These are phyloP conservation scores for Paecilomyces formosus DNA, from an alignment of 2,329 filamentous ascomycete genomes.

Conservation along the genomic window DNA sequence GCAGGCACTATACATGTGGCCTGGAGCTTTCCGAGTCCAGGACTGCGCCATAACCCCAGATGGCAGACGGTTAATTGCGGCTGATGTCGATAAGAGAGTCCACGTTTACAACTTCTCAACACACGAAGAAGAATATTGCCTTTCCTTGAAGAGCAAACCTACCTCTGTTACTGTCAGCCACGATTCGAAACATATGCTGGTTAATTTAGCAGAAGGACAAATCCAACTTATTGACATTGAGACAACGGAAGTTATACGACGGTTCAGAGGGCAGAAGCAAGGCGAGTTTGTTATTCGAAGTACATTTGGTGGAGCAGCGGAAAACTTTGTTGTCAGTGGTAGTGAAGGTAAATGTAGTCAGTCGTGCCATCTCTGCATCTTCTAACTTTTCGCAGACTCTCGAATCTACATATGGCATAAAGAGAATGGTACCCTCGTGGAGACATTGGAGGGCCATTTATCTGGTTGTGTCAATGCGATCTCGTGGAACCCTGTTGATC, in stretches of 20 bases:
- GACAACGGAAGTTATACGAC: conserved; percentile 62
- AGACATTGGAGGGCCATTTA: conserved; percentile 66
- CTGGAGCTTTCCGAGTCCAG: conserved; percentile 66
- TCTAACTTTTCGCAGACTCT: conserved; percentile 42
- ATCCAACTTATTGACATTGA: conserved; percentile 73
- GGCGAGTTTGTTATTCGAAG: conserved; percentile 73
- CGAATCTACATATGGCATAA: conserved; percentile 87
- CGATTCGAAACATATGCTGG: conserved; percentile 72
- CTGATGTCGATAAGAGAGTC: conserved; percentile 62
- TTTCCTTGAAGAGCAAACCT: conserved; percentile 60
- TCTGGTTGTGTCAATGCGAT: conserved; percentile 77
- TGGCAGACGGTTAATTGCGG: conserved; percentile 70
- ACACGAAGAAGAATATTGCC: conserved; percentile 65
- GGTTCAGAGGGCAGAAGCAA: conserved; percentile 68
- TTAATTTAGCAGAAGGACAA: conserved; percentile 72
- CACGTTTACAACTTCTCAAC: conserved; percentile 77
- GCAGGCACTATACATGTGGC: conserved; percentile 58
- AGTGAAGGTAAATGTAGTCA: conserved; percentile 63
- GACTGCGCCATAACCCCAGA: conserved; percentile 79
- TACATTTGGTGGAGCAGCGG: conserved; percentile 78
- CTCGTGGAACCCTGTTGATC: neutral
- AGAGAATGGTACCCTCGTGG: conserved; percentile 67
- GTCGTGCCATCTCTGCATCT: conserved; percentile 5
- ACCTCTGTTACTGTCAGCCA: conserved; percentile 75
- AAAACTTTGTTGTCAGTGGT: conserved; percentile 85